These are phyloP conservation scores for Oryza meridionalis DNA, from an alignment of 176 grass and related monocot species.

Conservation along the genomic window DNA sequence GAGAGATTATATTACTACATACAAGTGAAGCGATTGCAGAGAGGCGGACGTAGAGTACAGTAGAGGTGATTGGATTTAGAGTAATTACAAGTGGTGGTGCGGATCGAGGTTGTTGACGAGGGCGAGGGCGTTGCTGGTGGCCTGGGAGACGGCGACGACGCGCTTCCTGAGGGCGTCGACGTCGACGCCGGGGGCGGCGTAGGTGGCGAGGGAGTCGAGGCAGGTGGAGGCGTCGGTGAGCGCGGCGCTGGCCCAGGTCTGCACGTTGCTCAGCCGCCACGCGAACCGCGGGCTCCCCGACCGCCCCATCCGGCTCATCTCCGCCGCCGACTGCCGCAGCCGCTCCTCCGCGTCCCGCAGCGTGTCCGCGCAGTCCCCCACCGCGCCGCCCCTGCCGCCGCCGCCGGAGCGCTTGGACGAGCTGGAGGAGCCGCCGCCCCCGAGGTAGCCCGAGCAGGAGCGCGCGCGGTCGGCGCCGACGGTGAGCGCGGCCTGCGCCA, in stretches of 20 bases:
- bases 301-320: slow-evolving; percentile 66
- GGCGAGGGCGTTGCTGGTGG: slow-evolving; percentile 77
- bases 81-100: no score
- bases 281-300: slow-evolving; percentile 47
- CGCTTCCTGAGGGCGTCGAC: slow-evolving; percentile 39
- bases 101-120: slow-evolving; percentile 73
- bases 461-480: slow-evolving; percentile 57
- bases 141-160: slow-evolving; percentile 50
- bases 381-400: slow-evolving; percentile 32
- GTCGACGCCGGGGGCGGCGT: background rate
- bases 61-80: no score
- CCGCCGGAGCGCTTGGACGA: background rate
- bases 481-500: slow-evolving; percentile 67
- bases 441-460: slow-evolving; percentile 60
- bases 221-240: slow-evolving; percentile 76
- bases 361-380: slow-evolving; percentile 67
- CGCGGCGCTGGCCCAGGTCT: slow-evolving; percentile 88
- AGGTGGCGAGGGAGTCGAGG: slow-evolving; percentile 65
- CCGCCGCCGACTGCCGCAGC: slow-evolving; percentile 55
- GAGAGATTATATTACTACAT: no score
- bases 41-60: no score
- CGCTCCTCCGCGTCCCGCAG: slow-evolving; percentile 58
- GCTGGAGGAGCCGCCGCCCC: background rate
- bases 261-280: slow-evolving; percentile 71
- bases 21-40: no score